Evolutionary conservation across 2,329 filamentous ascomycete genomes (phyloP).

Genomic region (Paraphoma sp.): DNA sequence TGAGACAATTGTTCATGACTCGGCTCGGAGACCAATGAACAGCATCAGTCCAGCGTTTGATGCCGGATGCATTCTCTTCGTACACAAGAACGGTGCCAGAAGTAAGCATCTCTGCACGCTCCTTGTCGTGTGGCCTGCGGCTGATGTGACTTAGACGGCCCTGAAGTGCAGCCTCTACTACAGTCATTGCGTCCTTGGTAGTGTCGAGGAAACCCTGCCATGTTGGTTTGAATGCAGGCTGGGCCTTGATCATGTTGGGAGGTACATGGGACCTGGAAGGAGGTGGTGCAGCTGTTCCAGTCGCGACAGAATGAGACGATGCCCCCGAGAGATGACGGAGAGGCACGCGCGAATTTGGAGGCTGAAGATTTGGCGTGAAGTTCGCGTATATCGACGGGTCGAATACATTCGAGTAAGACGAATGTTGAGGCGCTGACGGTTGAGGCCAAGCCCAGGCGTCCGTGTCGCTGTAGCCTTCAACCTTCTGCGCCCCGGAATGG

Average conservation of each 20-base stretch:
- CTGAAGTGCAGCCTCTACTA: slow-evolving; percentile 79
- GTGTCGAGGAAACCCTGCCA: slow-evolving; percentile 72
- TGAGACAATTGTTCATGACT: slow-evolving; percentile 82
- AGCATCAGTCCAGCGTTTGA: slow-evolving; percentile 94
- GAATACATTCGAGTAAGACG: slow-evolving; percentile 36
- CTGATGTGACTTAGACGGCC: slow-evolving; percentile 77
- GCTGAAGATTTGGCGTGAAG: slow-evolving; percentile 29
- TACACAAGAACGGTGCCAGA: slow-evolving; percentile 92
- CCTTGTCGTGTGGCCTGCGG: slow-evolving; percentile 84
- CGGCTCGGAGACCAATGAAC: slow-evolving; percentile 89
- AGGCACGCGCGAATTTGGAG: slow-evolving; percentile 21
- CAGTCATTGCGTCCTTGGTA: slow-evolving; percentile 76
- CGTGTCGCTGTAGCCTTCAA: slow-evolving; percentile 39
- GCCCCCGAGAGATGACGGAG: slow-evolving; percentile 40
- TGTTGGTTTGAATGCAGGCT: slow-evolving; percentile 63
- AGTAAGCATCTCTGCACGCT: slow-evolving; percentile 76
- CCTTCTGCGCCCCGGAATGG: slow-evolving; percentile 39
- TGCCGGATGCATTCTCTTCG: slow-evolving; percentile 87
- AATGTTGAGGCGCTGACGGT: slow-evolving; percentile 29
- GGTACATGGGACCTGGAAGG: slow-evolving; percentile 35
- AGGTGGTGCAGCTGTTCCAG: slow-evolving; percentile 36
- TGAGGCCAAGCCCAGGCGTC: slow-evolving; percentile 43
- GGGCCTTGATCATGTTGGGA: slow-evolving; percentile 43
- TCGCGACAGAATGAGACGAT: slow-evolving; percentile 33
- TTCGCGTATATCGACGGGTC: slow-evolving; percentile 39